phyloP scores from a whole-genome alignment of 192 early-diverging fungal genomes.

The Umbelopsis isabellina region DNA sequence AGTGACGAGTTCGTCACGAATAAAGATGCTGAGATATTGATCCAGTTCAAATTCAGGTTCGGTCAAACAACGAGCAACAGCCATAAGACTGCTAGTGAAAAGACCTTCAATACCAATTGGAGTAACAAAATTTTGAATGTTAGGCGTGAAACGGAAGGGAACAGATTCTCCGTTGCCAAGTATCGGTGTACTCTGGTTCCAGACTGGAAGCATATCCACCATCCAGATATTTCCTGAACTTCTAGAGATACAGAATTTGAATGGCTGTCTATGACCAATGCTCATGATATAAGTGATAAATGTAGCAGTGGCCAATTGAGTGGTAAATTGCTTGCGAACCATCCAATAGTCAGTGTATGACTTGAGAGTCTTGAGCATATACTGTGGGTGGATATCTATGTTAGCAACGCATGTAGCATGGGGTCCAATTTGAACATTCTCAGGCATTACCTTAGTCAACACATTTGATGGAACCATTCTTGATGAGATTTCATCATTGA shows the following conservation, averaged over 20 bases:
- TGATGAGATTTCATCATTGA: conserved; percentile 85
- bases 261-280: conserved; percentile 84
- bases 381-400: conserved; percentile 43
- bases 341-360: conserved; percentile 93
- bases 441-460: conserved; percentile 67
- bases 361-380: conserved; percentile 70
- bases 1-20: conserved; percentile 90
- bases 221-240: conserved; percentile 86
- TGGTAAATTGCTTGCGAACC: conserved; percentile 92
- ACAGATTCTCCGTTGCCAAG: conserved; percentile 82
- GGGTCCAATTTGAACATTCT: neutral
- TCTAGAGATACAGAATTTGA: conserved; percentile 87
- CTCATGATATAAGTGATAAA: conserved; percentile 93
- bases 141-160: conserved; percentile 98
- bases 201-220: conserved; percentile 80
- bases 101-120: conserved; percentile 93
- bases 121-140: conserved; percentile 94
- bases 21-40: conserved; percentile 92
- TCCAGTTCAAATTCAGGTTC: conserved; percentile 89
- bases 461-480: conserved; percentile 87
- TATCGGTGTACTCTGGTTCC: conserved; percentile 46
- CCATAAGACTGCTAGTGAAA: conserved; percentile 82
- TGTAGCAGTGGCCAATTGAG: conserved; percentile 84
- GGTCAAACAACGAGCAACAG: conserved; percentile 80
- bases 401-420: neutral